Evolutionary conservation across 345 rosid genomes (phyloP), one percentile per base, ranked within the genome.

Genomic region (Salix koriyanagi): DNA sequence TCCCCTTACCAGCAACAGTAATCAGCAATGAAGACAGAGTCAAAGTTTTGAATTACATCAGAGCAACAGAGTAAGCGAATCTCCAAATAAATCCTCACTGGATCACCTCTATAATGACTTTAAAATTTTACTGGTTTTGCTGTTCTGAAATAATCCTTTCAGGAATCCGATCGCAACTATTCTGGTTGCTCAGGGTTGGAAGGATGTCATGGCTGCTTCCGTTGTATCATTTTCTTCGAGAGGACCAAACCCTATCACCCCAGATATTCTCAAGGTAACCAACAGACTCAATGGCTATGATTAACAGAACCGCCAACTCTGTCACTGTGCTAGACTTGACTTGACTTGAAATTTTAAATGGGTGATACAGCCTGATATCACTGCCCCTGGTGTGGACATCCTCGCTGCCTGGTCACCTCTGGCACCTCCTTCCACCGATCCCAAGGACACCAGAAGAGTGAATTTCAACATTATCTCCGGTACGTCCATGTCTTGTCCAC

Each of bases 401-500:
- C 78, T 83, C 16, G 86, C 86, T 32, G 83, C 83, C 7, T 76
- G 83, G 85, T 76, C 85, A 13, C 76, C 80, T 39, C 48, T 73
- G 26, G 74, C 83, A 25, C 66, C 71, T 25, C 70, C 83, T 65
- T 72, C 81, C 23, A 10, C n/a, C 25, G 19, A 25, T 48, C 2
- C 0, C 7, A 11, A 2, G 1, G 80, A 79, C 39, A 52, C 2
- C 7, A 79, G 81, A 39, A 77, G 54, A 2, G 80, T 79, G 14
- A 36, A 44, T 11, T 83, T 76, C 83, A 73, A 83, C 62, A 77
- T 83, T 25, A 65, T 72, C 68, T 83, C 78, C 4, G 83, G 81
- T 4, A 74, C 83, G 26, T 83, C 86, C 39, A 79, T 83, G 83
- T 73, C 83, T 30, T 83, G 86, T 25, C 81, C 85, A 3, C 86